Percentiles rank a stretch among this genome's conserved stretches.
Evolutionary conservation across 2,329 filamentous ascomycete species (phyloP).

Genomic region (Tolypocladium ovalisporum): DNA sequence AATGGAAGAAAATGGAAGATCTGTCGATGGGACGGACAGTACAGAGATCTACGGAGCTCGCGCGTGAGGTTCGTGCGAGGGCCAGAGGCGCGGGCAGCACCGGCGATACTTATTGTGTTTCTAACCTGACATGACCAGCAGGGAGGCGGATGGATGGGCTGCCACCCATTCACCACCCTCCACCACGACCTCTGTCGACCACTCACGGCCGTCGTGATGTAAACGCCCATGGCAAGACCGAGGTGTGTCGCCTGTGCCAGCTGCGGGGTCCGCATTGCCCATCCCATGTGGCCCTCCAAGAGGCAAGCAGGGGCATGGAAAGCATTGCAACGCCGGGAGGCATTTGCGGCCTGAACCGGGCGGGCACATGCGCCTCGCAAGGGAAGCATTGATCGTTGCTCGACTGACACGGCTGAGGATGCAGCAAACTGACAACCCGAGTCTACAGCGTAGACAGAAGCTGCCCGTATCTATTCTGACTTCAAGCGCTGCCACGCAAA

Average conservation of each 20-base stretch:
- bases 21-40: background rate
- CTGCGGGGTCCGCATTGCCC: background rate
- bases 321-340: background rate
- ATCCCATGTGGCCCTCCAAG: background rate
- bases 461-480: background rate
- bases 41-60: background rate
- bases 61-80: background rate
- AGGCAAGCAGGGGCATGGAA: background rate
- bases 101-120: slow-evolving; percentile 1
- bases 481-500: background rate
- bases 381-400: background rate
- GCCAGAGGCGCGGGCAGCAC: background rate
- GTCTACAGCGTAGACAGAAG: background rate
- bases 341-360: background rate
- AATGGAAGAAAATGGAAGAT: background rate
- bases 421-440: background rate
- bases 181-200: background rate
- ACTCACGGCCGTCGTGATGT: background rate
- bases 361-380: background rate
- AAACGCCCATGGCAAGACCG: background rate
- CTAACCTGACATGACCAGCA: background rate
- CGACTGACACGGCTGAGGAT: background rate
- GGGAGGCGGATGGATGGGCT: background rate
- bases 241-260: background rate
- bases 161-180: slow-evolving; percentile 2